Evolutionary conservation across 371 early-diverging fungal species (phyloP).

Genomic region (Mycotypha africana): DNA sequence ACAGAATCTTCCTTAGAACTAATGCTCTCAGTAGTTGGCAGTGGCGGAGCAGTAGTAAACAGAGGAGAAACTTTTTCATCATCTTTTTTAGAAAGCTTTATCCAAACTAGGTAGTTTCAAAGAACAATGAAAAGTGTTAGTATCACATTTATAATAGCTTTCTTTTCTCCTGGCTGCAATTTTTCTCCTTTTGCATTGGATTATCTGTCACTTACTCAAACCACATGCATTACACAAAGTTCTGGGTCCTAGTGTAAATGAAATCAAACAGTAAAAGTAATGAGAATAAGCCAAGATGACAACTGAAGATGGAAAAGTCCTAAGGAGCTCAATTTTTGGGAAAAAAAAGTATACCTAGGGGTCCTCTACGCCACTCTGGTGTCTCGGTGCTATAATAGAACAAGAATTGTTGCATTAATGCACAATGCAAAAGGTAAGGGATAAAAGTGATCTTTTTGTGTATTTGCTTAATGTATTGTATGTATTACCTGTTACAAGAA

Average conservation of each 20-base stretch:
- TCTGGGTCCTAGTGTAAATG: constrained; percentile 31
- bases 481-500: background rate
- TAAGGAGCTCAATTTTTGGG: no score
- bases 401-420: no score
- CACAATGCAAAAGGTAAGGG: no score
- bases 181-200: no score
- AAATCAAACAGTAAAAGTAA: no score
- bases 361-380: constrained; percentile 34
- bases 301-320: no score
- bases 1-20: no score
- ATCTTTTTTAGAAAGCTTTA: constrained; percentile 10
- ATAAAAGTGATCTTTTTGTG: background rate
- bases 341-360: constrained; percentile 19
- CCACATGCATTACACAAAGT: constrained; percentile 38
- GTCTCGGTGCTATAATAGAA: constrained; percentile 25
- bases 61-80: no score
- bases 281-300: no score
- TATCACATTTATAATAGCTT: background rate
- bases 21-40: no score
- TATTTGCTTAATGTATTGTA: background rate
- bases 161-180: no score
- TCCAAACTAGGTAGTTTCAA: constrained; percentile 12
- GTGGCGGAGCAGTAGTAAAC: no score
- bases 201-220: constrained; percentile 20
- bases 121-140: background rate